These are phyloP conservation scores for Aureobasidium musti DNA, from an alignment of 2,329 filamentous ascomycete species.

Conservation along the genomic window DNA sequence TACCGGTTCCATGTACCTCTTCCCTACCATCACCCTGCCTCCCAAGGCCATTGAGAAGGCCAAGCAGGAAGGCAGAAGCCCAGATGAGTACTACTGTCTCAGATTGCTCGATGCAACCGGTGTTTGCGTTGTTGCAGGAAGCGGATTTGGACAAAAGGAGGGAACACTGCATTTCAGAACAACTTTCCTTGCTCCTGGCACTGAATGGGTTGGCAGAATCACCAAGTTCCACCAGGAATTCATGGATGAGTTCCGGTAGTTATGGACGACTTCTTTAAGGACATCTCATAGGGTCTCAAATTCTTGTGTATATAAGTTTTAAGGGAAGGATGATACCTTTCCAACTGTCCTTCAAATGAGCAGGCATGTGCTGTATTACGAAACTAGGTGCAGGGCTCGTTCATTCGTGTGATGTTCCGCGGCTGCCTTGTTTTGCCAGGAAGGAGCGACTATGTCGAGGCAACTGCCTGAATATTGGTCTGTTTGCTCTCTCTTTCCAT, in stretches of 20 bases:
- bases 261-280: too few relatives aligned
- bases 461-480: not conserved
- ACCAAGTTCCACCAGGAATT: slow-evolving; percentile 90
- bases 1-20: slow-evolving; percentile 98
- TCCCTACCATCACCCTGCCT: slow-evolving; percentile 86
- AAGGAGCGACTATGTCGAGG: not conserved
- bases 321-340: slow-evolving; percentile 3
- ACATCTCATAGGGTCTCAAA: too few relatives aligned
- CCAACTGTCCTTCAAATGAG: not conserved
- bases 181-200: slow-evolving; percentile 94
- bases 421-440: not conserved
- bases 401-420: not conserved
- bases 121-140: slow-evolving; percentile 89
- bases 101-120: slow-evolving; percentile 89
- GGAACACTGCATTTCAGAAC: slow-evolving; percentile 92
- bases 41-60: slow-evolving; percentile 76
- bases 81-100: slow-evolving; percentile 95
- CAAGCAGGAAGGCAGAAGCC: slow-evolving; percentile 65
- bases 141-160: slow-evolving; percentile 91
- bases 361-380: not conserved
- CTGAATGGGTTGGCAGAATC: slow-evolving; percentile 87
- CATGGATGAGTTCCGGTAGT: slow-evolving; percentile 70
- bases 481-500: not conserved
- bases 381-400: not conserved
- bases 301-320: slow-evolving; percentile 5